Percentiles rank a stretch among this genome's conserved stretches.
Evolutionary conservation across 1,139 yeast genomes (phyloP).

Genomic region (Geotrichum bryndzae): DNA sequence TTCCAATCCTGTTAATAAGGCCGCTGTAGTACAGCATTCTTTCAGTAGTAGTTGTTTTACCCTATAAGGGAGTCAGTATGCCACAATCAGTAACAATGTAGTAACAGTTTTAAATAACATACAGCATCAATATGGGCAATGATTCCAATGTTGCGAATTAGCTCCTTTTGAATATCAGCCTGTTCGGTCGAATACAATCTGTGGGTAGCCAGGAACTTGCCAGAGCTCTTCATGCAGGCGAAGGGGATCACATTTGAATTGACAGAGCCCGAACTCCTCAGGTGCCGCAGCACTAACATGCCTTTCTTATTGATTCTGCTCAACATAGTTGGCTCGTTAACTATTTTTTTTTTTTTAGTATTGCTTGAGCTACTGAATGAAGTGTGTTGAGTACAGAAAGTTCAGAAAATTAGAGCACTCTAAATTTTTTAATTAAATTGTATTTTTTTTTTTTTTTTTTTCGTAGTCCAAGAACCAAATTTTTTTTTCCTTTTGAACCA

Average conservation of each 20-base stretch:
- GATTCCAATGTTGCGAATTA: constrained; percentile 66
- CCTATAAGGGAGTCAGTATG: constrained; percentile 29
- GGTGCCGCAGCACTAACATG: background rate
- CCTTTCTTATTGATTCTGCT: background rate
- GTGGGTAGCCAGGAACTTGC: background rate
- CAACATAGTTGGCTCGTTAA: background rate
- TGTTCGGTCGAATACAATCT: constrained; percentile 7
- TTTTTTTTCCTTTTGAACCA: background rate
- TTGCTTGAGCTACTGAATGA: background rate
- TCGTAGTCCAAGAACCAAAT: background rate
- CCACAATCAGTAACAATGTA: background rate
- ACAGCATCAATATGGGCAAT: constrained; percentile 78
- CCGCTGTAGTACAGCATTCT: constrained; percentile 89
- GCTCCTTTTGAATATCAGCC: constrained; percentile 9
- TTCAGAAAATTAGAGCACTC: background rate
- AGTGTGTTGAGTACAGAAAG: background rate
- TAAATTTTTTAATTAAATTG: background rate
- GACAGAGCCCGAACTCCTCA: background rate
- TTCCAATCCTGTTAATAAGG: constrained; percentile 67
- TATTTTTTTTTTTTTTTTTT: background rate
- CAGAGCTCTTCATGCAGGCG: background rate
- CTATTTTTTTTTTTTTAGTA: background rate
- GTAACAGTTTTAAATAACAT: constrained; percentile 5
- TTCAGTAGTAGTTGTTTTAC: constrained; percentile 85
- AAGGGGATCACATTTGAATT: background rate